phyloP scores from a whole-genome alignment of 179 eudicot species.

The Beta lomatogona region DNA sequence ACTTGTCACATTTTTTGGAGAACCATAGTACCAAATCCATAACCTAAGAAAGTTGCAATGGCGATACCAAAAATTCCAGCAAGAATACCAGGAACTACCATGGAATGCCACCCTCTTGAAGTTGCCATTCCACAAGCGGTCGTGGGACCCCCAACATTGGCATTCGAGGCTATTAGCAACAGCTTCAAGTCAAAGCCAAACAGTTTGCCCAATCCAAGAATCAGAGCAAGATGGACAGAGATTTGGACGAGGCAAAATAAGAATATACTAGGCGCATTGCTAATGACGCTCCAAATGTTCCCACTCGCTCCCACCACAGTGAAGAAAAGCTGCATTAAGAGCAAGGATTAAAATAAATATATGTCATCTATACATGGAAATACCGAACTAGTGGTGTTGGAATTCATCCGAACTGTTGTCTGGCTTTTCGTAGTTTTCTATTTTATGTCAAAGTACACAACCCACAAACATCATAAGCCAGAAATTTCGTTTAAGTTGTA shows the following conservation, averaged over 20 bases:
- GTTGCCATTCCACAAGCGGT: conserved; percentile 98
- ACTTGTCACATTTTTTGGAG: conserved; percentile 49
- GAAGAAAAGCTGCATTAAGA: conserved; percentile 55
- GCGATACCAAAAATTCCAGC: conserved; percentile 85
- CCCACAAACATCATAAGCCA: neutral
- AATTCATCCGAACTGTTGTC: neutral
- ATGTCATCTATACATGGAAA: conserved; percentile 14
- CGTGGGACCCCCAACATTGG: conserved; percentile 93
- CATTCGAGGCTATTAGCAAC: conserved; percentile 81
- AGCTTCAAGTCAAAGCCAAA: conserved; percentile 58
- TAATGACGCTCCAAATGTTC: conserved; percentile 67
- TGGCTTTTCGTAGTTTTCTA: neutral
- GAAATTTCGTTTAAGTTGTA: neutral
- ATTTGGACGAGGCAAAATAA: conserved; percentile 70
- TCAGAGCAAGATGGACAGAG: conserved; percentile 62
- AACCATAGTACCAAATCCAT: conserved; percentile 62
- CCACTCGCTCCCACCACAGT: conserved; percentile 86
- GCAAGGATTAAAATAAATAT: neutral
- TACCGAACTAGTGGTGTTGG: neutral
- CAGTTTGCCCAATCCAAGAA: conserved; percentile 68
- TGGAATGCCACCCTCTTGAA: conserved; percentile 78
- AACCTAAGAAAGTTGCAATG: conserved; percentile 84
- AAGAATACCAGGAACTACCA: conserved; percentile 79
- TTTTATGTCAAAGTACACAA: neutral
- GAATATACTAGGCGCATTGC: conserved; percentile 79